Base-by-base conservation (phyloP, 495 filamentous ascomycete genomes). In the Penicillium canariense region DNA sequence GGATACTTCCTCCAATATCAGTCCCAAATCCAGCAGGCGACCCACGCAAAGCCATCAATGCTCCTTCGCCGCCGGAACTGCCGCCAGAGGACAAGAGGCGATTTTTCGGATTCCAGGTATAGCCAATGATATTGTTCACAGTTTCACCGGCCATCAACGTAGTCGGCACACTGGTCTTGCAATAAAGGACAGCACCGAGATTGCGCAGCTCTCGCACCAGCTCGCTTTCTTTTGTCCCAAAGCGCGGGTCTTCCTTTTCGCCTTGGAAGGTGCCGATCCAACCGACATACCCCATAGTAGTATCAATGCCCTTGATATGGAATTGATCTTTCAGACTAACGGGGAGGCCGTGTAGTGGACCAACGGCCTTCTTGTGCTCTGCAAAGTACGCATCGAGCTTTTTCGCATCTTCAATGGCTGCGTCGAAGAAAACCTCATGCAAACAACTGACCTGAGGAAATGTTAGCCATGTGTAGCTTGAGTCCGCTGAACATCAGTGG, bases 321-420 rank as follows among this genome's bases (percentile, higher is more conserved):
- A 87, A 88, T 60, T 87, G 85, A 55, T 89, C 86, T 66, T 88
- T 89, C 11, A 89, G 64, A 48, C 82, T 86, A 14, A 88, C 56
- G 1, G 86, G 86, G 2, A 88, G 69, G 20, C 85, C 86, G 54
- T 89, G 85, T 0, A 89, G 67, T 0, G 83, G 84, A 0, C 83
- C 82, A 5, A 76, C 52, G n/a, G 79, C 73, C 20, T 63, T 60
- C 23, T 73, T 69, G 57, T 84, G 63, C 34, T 77, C 58, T 5
- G 65, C 61, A 17, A 77, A 75, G 62, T 85, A 79, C 8, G 68
- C 59, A 66, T 90, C 88, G 1, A 89, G 79, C 14, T 68, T 60
- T 45, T 71, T 73, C 2, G 88, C 88, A 17, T 75, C 76, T 38
- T 71, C 61, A 6, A 91, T 69, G 10, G 85, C 87, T 10, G 75